A percentile compares a stretch with the other conserved stretches of the same genome.
Conservation (phyloP, 441 rosid genomes). For the Brassica hybrid region DNA sequence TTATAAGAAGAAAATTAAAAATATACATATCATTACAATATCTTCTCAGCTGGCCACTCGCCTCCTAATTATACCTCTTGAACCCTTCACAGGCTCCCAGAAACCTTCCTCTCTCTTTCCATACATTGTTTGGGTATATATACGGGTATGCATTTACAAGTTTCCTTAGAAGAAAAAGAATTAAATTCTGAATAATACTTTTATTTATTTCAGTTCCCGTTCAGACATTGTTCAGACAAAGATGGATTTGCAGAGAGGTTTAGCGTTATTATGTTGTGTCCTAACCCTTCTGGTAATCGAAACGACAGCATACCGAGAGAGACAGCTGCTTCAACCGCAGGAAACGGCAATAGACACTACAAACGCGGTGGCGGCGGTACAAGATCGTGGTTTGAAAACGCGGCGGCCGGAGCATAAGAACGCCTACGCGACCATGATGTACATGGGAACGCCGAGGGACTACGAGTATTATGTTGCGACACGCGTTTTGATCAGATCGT, state of each 20-base stretch:
- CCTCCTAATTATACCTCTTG: conserved; percentile 9
- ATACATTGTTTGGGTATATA: conserved; percentile 22
- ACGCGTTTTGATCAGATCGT: conserved; percentile 89
- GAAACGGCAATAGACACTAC: conserved; percentile 8
- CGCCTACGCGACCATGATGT: conserved; percentile 99
- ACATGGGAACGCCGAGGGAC: conserved; percentile 83
- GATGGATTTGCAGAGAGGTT: conserved; percentile 25
- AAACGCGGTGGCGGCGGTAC: conserved; percentile 16
- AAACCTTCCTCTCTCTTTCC: conserved; percentile 24
- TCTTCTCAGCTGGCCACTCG: conserved; percentile 15
- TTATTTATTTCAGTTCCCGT: background rate
- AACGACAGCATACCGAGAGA: conserved; percentile 41
- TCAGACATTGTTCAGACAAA: conserved; percentile 28
- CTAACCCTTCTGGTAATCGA: conserved; percentile 5
- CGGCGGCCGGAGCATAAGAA: conserved; percentile 55
- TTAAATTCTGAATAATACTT: conserved; percentile 15
- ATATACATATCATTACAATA: background rate
- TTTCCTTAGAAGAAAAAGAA: background rate
- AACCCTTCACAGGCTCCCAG: conserved; percentile 38
- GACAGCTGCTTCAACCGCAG: conserved; percentile 32
- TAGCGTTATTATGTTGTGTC: conserved; percentile 22
- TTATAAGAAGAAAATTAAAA: too few species aligned
- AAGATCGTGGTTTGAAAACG: conserved; percentile 31
- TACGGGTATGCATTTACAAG: conserved; percentile 22
- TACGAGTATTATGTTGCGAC: conserved; percentile 93